These are phyloP conservation scores for Aspergillus taichungensis DNA, from an alignment of 495 filamentous ascomycete genomes.

Conservation along the genomic window DNA sequence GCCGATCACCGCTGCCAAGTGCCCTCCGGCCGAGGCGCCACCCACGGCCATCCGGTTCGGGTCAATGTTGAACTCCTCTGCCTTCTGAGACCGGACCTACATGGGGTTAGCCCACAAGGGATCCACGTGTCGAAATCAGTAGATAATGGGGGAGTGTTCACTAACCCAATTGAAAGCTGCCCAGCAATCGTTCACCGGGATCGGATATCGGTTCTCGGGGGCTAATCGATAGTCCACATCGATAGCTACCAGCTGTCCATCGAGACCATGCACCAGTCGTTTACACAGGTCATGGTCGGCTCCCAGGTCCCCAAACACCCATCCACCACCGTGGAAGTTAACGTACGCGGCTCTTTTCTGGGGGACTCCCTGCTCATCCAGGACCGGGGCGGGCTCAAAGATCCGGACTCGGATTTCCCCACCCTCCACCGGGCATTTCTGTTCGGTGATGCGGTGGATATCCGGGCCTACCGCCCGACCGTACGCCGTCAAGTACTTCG, in stretches of 20 bases:
- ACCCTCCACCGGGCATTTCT: slow-evolving; percentile 28
- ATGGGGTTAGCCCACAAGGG: not conserved
- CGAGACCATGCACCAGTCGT: slow-evolving; percentile 23
- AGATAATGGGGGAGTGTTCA: not conserved
- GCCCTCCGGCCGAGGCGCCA: slow-evolving; percentile 30
- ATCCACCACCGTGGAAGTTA: slow-evolving; percentile 34
- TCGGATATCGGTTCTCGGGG: slow-evolving; percentile 28
- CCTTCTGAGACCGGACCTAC: slow-evolving; percentile 25
- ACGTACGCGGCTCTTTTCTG: slow-evolving; percentile 30
- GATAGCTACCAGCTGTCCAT: slow-evolving; percentile 30
- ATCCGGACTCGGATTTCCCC: slow-evolving; percentile 30
- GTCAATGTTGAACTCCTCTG: slow-evolving; percentile 26
- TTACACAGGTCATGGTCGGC: slow-evolving; percentile 32
- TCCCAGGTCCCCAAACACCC: slow-evolving; percentile 29
- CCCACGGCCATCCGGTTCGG: slow-evolving; percentile 23
- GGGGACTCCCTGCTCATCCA: slow-evolving; percentile 18
- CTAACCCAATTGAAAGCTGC: slow-evolving; percentile 34
- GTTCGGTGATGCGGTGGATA: slow-evolving; percentile 30
- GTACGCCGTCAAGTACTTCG: slow-evolving; percentile 24
- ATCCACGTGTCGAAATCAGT: not conserved
- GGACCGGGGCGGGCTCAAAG: slow-evolving; percentile 26
- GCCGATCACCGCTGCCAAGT: slow-evolving; percentile 28
- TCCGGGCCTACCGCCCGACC: slow-evolving; percentile 26
- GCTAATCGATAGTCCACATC: slow-evolving; percentile 33
- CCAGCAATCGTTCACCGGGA: slow-evolving; percentile 31